Evolutionary conservation across 2,329 filamentous ascomycete genomes (phyloP).

Genomic region (Diaporthe aspalathi): DNA sequence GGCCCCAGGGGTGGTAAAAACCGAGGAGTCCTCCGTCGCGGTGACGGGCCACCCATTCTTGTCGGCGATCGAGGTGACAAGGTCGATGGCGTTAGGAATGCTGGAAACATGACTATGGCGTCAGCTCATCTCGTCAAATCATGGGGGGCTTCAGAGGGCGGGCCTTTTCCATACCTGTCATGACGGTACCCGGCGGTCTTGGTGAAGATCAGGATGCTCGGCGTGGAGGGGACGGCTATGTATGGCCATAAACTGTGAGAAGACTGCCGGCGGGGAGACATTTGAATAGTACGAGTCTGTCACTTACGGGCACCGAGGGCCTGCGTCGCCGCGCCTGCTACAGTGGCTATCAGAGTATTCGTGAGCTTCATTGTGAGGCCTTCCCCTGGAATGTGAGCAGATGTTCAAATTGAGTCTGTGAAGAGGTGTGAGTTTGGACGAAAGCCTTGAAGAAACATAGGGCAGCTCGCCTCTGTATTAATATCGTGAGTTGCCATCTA

Average conservation of each 20-base stretch:
- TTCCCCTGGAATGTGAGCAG: too few species aligned
- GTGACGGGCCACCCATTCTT: constrained; percentile 5
- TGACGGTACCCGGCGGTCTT: constrained; percentile 5
- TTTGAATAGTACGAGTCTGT: neutral
- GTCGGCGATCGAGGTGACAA: constrained; percentile 7
- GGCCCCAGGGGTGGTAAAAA: neutral
- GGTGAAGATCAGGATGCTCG: constrained; percentile 13
- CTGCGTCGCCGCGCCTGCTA: neutral
- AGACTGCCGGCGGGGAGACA: too few species aligned
- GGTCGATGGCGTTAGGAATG: constrained; percentile 4
- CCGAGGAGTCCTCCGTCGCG: neutral
- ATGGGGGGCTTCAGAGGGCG: neutral
- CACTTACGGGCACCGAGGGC: neutral
- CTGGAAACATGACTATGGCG: neutral
- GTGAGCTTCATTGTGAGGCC: neutral
- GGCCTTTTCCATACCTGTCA: neutral
- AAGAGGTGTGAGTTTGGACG: neutral
- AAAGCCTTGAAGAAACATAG: neutral
- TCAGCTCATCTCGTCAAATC: neutral
- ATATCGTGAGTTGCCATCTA: too few species aligned
- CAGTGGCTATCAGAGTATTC: neutral
- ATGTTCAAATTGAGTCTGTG: neutral
- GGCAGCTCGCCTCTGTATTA: neutral
- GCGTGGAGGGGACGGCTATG: neutral
- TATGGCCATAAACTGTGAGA: neutral